Conservation (phyloP, 2,329 filamentous ascomycete species). For the Ceratocystis eucalypticola region DNA sequence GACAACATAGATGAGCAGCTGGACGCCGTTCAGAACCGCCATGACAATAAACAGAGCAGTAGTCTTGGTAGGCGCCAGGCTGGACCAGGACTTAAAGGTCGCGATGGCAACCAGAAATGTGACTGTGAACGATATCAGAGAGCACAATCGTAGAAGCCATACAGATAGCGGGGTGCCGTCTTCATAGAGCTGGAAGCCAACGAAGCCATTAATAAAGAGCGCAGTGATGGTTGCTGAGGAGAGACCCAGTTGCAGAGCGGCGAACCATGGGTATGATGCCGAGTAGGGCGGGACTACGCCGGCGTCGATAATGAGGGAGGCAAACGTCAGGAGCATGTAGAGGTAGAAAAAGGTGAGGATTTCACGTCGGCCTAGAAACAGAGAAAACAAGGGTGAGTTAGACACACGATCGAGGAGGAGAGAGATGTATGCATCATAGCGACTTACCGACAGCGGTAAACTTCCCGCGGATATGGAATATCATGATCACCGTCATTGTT, state of each 20-base stretch:
- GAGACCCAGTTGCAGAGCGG: conserved; percentile 72
- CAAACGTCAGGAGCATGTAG: conserved; percentile 79
- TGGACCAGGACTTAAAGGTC: conserved; percentile 86
- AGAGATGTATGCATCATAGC: too few relatives aligned
- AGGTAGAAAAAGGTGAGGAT: conserved; percentile 91
- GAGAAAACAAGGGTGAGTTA: background rate
- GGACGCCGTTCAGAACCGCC: conserved; percentile 81
- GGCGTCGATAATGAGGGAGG: conserved; percentile 81
- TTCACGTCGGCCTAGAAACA: conserved; percentile 43
- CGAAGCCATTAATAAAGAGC: conserved; percentile 91
- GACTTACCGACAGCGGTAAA: conserved; percentile 88
- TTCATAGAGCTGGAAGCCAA: conserved; percentile 96
- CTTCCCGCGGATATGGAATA: conserved; percentile 89
- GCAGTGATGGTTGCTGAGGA: conserved; percentile 76
- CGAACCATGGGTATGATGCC: conserved; percentile 76
- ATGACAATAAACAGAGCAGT: conserved; percentile 81
- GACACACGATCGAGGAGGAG: background rate
- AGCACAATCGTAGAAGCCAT: conserved; percentile 76
- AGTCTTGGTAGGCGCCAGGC: conserved; percentile 72
- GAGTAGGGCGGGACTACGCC: conserved; percentile 80
- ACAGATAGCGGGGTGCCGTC: conserved; percentile 88
- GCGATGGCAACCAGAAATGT: conserved; percentile 76
- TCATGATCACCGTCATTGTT: conserved; percentile 92
- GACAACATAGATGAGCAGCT: conserved; percentile 68
- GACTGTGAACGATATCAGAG: conserved; percentile 68